These are phyloP conservation scores for Avena insularis DNA, from an alignment of 176 grass and related monocot genomes.

Conservation along the genomic window DNA sequence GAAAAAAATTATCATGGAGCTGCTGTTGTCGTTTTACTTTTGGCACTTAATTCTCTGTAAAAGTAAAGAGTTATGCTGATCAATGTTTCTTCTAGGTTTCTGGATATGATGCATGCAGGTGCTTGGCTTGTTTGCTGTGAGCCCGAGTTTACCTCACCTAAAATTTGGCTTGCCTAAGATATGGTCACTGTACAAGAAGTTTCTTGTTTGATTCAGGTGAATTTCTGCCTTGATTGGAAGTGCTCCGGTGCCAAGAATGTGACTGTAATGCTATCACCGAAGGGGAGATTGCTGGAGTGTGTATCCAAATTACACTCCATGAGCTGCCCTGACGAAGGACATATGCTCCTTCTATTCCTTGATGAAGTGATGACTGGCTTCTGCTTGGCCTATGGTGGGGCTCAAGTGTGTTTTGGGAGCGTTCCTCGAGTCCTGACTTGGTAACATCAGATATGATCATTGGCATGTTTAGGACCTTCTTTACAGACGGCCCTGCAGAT, in stretches of 20 bases:
- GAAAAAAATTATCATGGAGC: neutral
- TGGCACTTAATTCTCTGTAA: neutral
- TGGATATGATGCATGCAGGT: slow-evolving; percentile 64
- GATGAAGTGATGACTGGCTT: neutral
- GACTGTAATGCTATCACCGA: neutral
- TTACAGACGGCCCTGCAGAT: slow-evolving; percentile 36
- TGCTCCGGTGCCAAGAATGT: neutral
- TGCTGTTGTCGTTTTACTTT: neutral
- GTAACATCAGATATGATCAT: slow-evolving; percentile 60
- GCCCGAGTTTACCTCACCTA: neutral
- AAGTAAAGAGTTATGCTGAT: slow-evolving; percentile 32
- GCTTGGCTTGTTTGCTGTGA: slow-evolving; percentile 14
- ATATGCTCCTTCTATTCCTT: neutral
- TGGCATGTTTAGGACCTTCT: slow-evolving; percentile 58
- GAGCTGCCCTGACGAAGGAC: neutral
- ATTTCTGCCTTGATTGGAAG: neutral
- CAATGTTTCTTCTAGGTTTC: slow-evolving; percentile 31
- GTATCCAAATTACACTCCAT: neutral
- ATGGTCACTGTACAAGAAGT: neutral
- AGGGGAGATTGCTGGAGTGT: slow-evolving; percentile 45
- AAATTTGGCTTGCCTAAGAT: neutral
- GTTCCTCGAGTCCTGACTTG: slow-evolving; percentile 41
- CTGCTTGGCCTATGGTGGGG: neutral
- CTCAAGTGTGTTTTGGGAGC: slow-evolving; percentile 39
- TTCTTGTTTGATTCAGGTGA: slow-evolving; percentile 15